These are phyloP conservation scores for Anisodus tanguticus DNA, from an alignment of 257 asterid genomes.

Conservation along the genomic window DNA sequence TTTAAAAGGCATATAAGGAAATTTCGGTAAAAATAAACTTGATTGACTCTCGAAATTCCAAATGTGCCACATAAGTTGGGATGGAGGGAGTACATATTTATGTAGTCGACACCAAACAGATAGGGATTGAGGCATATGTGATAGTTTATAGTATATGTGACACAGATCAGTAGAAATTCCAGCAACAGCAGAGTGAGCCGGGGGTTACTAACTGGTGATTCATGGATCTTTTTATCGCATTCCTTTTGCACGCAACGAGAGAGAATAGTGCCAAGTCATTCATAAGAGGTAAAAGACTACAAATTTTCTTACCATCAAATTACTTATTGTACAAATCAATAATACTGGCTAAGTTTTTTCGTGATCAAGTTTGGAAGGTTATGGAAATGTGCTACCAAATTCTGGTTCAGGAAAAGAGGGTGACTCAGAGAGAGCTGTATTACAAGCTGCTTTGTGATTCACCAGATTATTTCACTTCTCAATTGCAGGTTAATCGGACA, in stretches of 20 bases:
- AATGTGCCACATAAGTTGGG: no score
- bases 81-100: not conserved
- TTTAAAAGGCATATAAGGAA: no score
- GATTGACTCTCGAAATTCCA: no score
- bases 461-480: slow-evolving; percentile 75
- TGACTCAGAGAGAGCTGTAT: slow-evolving; percentile 90
- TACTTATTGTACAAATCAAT: not conserved
- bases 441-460: slow-evolving; percentile 84
- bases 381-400: slow-evolving; percentile 89
- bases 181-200: slow-evolving; percentile 73
- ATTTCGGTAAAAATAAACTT: no score
- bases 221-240: slow-evolving; percentile 71
- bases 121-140: not conserved
- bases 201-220: slow-evolving; percentile 69
- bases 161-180: slow-evolving; percentile 66
- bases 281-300: slow-evolving; percentile 62
- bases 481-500: slow-evolving; percentile 76
- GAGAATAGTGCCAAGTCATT: slow-evolving; percentile 68
- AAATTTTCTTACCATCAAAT: slow-evolving; percentile 24
- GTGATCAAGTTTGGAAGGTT: slow-evolving; percentile 83
- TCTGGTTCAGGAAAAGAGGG: slow-evolving; percentile 73
- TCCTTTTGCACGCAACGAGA: slow-evolving; percentile 73
- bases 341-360: not conserved
- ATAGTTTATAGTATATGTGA: slow-evolving; percentile 2
- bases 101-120: not conserved